Evolutionary conservation across 768 basidiomycete species (phyloP).

Genomic region (Dioszegia crocea): DNA sequence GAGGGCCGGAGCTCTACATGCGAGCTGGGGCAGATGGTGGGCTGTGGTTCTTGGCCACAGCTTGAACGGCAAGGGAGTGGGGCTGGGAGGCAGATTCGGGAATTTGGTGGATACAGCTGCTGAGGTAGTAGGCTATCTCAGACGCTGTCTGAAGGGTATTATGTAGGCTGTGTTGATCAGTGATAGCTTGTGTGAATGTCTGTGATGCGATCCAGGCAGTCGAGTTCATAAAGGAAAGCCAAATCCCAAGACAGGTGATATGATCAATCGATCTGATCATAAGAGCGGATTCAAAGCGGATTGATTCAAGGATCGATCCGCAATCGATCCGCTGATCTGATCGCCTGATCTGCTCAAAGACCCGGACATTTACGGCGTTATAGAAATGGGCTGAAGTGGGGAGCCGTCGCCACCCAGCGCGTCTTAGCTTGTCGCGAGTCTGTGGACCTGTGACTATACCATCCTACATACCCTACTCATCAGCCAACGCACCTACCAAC

Average conservation of each 20-base stretch:
- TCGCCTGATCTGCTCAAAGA: no score
- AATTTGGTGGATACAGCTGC: background rate
- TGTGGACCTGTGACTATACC: no score
- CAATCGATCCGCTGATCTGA: no score
- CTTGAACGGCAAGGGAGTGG: background rate
- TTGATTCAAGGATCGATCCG: no score
- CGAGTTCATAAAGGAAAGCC: no score
- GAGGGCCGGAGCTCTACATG: constrained; percentile 13
- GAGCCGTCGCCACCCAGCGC: background rate
- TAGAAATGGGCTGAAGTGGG: background rate
- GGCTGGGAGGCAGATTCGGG: background rate
- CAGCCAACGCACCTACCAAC: constrained; percentile 1
- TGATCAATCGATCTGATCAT: no score
- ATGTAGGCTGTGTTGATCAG: background rate
- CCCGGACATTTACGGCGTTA: no score
- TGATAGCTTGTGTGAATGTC: no score
- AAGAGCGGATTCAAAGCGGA: no score
- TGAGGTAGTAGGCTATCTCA: background rate
- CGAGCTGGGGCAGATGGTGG: constrained; percentile 34
- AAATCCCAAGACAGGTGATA: no score
- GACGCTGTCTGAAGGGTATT: background rate
- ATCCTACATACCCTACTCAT: background rate
- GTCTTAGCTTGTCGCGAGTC: no score
- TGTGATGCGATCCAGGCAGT: no score
- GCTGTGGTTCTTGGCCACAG: constrained; percentile 13